Percentiles rank a stretch among this genome's conserved stretches.
phyloP scores from a whole-genome alignment of 164 flowering plant genomes.

The Platanus orientalis region DNA sequence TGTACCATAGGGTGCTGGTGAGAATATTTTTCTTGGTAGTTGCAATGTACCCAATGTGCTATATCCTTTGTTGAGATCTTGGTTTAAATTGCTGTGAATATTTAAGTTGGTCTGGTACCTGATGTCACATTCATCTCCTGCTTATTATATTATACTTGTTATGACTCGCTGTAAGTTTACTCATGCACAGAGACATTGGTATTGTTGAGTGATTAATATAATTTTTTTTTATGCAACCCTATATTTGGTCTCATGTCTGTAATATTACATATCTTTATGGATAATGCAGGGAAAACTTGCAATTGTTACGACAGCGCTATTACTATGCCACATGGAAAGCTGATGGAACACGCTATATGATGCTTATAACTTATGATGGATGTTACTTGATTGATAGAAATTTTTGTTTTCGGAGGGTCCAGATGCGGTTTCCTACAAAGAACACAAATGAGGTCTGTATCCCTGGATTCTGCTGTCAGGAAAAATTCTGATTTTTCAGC shows the following conservation, averaged over 20 bases:
- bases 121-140: no score
- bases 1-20: no score
- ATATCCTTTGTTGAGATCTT: no score
- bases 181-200: neutral
- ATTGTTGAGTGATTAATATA: neutral
- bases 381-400: constrained; percentile 87
- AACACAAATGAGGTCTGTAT: constrained; percentile 51
- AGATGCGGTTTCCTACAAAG: constrained; percentile 88
- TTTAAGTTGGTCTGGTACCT: no score
- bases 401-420: constrained; percentile 84
- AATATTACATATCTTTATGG: neutral
- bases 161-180: no score
- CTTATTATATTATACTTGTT: no score
- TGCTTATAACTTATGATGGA: constrained; percentile 87
- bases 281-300: constrained; percentile 66
- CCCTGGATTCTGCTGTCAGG: neutral
- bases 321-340: constrained; percentile 99
- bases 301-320: constrained; percentile 79
- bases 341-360: constrained; percentile 98
- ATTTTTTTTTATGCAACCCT: neutral
- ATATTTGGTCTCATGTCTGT: constrained; percentile 2
- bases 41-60: no score
- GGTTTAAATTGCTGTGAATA: no score
- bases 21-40: no score
- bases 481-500: neutral